These are phyloP conservation scores for Mastigamoeba balamuthi DNA, from an alignment of 78 protist genomes.

Conservation along the genomic window DNA sequence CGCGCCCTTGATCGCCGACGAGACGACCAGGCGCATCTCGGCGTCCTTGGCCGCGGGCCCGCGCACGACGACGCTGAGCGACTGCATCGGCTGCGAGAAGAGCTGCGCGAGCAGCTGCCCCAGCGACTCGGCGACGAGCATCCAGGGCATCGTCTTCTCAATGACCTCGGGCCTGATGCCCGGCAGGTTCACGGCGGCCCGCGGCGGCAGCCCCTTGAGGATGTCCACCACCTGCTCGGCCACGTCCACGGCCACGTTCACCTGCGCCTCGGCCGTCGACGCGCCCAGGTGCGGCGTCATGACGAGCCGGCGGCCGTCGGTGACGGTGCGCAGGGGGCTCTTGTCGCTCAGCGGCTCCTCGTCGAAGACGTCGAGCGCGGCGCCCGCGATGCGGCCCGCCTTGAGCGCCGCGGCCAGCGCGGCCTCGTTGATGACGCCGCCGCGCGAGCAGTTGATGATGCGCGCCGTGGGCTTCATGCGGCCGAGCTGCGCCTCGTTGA, in stretches of 20 bases:
- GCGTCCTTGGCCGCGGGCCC: background rate
- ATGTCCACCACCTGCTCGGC: constrained; percentile 3
- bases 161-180: background rate
- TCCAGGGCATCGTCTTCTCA: constrained; percentile 4
- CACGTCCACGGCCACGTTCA: constrained; percentile 23
- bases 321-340: no score
- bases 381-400: constrained; percentile 12
- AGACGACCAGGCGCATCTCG: constrained; percentile 2
- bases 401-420: constrained; percentile 7
- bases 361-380: constrained; percentile 37
- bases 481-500: background rate
- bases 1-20: background rate
- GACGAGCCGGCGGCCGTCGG: no score
- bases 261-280: constrained; percentile 28
- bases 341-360: constrained; percentile 21
- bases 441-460: constrained; percentile 29
- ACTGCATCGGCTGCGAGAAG: background rate
- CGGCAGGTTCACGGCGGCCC: constrained; percentile 22
- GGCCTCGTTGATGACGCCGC: constrained; percentile 24
- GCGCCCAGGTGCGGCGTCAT: constrained; percentile 48
- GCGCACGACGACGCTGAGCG: background rate
- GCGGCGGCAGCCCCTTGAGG: background rate
- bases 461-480: constrained; percentile 6
- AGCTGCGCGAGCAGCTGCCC: constrained; percentile 6
- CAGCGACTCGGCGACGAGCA: background rate